These are phyloP conservation scores for Chrysanthemum lavandulifolium DNA, from an alignment of 129 eudicot species.

Conservation along the genomic window DNA sequence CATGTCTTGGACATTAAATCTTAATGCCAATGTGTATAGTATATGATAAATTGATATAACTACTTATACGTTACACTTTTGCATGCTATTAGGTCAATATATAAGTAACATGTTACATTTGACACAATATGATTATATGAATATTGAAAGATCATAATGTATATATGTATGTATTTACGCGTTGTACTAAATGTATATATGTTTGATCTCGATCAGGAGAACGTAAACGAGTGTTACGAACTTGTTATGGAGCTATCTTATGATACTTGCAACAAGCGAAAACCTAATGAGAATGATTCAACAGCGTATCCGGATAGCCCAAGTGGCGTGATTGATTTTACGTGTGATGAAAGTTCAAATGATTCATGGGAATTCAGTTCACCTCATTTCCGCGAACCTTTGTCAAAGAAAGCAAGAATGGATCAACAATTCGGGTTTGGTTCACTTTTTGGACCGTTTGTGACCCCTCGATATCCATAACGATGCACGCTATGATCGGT, in stretches of 20 bases:
- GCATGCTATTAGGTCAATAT: constrained; percentile 14
- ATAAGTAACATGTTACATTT: constrained; percentile 3
- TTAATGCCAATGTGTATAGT: background rate
- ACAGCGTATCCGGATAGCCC: constrained; percentile 36
- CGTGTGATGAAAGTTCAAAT: constrained; percentile 42
- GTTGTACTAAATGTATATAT: background rate
- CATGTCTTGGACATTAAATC: background rate
- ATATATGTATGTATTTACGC: background rate
- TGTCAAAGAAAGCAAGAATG: constrained; percentile 23
- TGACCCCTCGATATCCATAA: constrained; percentile 19
- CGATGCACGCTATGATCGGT: constrained; percentile 9
- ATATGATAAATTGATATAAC: background rate
- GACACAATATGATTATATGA: background rate
- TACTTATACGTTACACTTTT: constrained; percentile 3
- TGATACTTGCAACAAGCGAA: constrained; percentile 33
- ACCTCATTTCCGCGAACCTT: constrained; percentile 13
- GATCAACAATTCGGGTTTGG: constrained; percentile 33
- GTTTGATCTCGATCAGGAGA: constrained; percentile 34
- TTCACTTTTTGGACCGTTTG: constrained; percentile 18
- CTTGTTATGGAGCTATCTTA: constrained; percentile 30
- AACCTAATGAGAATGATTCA: constrained; percentile 22
- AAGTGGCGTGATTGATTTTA: constrained; percentile 57
- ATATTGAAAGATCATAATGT: background rate
- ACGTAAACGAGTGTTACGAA: constrained; percentile 54
- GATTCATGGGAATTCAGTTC: constrained; percentile 28